Evolutionary conservation across 257 asterid genomes (phyloP).

Genomic region (Solanum chiquidenum): DNA sequence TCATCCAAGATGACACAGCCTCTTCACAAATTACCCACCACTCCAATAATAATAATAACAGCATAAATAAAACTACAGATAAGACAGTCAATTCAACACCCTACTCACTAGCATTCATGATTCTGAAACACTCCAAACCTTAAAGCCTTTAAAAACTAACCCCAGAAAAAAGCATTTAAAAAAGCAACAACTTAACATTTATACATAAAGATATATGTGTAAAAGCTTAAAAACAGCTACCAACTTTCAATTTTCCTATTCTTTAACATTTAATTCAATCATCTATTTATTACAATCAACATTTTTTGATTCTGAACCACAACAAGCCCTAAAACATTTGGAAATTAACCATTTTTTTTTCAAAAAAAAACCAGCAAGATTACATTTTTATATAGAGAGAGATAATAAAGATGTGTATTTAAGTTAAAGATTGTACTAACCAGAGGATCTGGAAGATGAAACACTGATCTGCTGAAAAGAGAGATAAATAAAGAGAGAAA

Average conservation of each 20-base stretch:
- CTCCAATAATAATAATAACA: neutral
- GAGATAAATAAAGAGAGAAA: neutral
- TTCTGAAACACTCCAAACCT: neutral
- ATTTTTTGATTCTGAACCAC: neutral
- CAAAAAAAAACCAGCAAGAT: neutral
- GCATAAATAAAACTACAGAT: neutral
- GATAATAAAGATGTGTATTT: neutral
- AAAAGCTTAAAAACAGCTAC: neutral
- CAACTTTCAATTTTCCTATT: neutral
- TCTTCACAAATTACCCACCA: neutral
- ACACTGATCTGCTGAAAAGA: conserved; percentile 10
- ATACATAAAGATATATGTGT: neutral
- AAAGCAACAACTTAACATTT: neutral
- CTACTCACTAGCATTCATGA: neutral
- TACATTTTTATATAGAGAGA: neutral
- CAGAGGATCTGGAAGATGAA: conserved; percentile 16
- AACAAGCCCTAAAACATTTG: neutral
- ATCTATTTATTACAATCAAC: neutral
- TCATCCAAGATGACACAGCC: neutral
- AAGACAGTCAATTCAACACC: neutral
- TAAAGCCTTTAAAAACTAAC: neutral
- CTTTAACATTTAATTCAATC: neutral
- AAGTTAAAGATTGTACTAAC: neutral
- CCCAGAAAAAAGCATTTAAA: neutral
- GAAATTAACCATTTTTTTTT: neutral